phyloP scores from a whole-genome alignment of 176 grass and related monocot species.

The Miscanthus lutarioriparius region DNA sequence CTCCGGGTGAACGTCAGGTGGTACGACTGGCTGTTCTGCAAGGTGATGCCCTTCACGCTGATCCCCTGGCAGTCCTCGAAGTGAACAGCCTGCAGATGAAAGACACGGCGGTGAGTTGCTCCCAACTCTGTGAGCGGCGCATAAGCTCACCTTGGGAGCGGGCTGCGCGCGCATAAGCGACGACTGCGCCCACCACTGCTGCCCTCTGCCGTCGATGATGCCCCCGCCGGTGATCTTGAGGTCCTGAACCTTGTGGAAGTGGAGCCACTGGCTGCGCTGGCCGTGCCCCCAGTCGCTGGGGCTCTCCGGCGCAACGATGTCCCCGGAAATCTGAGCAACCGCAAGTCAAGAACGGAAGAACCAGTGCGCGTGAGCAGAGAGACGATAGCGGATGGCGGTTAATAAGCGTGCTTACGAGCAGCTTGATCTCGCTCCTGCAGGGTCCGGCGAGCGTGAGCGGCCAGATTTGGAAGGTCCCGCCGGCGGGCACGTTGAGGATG shows the following conservation, averaged over 20 bases:
- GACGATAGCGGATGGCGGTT: background rate
- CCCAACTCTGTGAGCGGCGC: too few relatives aligned
- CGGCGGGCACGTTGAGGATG: conserved; percentile 53
- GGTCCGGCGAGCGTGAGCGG: conserved; percentile 54
- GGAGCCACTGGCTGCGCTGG: conserved; percentile 42
- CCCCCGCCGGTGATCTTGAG: conserved; percentile 58
- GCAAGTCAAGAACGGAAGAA: background rate
- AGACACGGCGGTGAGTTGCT: background rate
- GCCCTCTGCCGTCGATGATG: conserved; percentile 64
- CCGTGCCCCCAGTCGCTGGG: conserved; percentile 35
- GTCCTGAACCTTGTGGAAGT: conserved; percentile 39
- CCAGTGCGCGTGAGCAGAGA: background rate
- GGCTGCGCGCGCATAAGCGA: conserved; percentile 16
- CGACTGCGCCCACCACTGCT: conserved; percentile 63
- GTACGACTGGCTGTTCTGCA: conserved; percentile 60
- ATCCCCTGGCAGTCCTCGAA: conserved; percentile 63
- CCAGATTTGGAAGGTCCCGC: conserved; percentile 54
- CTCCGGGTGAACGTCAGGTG: conserved; percentile 72
- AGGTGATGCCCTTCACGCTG: conserved; percentile 41
- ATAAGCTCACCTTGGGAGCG: conserved; percentile 47
- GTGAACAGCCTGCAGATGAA: conserved; percentile 49
- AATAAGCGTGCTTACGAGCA: conserved; percentile 32
- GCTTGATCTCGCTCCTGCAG: conserved; percentile 50
- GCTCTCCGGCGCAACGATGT: conserved; percentile 56
- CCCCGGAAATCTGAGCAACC: conserved; percentile 38